Evolutionary conservation across 306 rosid species (phyloP), one percentile per base, ranked within the genome.

Genomic region (Prunus dulcis): DNA sequence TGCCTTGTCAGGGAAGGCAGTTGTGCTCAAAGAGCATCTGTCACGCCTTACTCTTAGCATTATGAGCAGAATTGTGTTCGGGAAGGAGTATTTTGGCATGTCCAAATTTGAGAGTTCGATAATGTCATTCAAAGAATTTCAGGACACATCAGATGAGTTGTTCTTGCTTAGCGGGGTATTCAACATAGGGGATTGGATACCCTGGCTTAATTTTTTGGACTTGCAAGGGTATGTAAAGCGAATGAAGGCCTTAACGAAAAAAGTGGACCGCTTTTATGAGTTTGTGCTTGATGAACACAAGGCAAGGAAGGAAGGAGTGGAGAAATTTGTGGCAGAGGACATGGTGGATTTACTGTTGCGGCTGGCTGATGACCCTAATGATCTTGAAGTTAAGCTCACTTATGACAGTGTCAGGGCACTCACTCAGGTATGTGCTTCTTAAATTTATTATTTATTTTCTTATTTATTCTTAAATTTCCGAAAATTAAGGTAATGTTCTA

Each of bases 161-260:
- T 46, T 77, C 12, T 49, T 71, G 38, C 81, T 76, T 23, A 47
- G 3, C 65, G 74, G 84, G 73, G 82, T 67, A 11, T 57, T 84
- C 15, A 81, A 84, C 46, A 61, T 78, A 0, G 83, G 83, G 63
- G 83, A 82, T 66, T 73, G 79, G 76, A 84, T 81, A 22, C 88
- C 88, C 0, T 71, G 79, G 83, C 73, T 84, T 0, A 41, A 49
- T 12, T 71, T 84, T 71, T 78, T 84, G 28, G 82, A 82, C 57
- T 74, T 81, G 77, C 88, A 81, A 25, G 83, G 83, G 9, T 78
- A 63, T 52, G 74, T 78, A 0, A 78, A 75, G 75, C 20, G 73
- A 61, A 81, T 75, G 85, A 84, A 84, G 79, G 76, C 73, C 56
- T 12, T 84, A 12, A 51, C 6, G 18, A 78, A 71, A 46, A 81